Percentiles rank a stretch among this genome's conserved stretches.
These are phyloP conservation scores for Hypoxylon lenormandii DNA, from an alignment of 495 filamentous ascomycete species.

Conservation along the genomic window DNA sequence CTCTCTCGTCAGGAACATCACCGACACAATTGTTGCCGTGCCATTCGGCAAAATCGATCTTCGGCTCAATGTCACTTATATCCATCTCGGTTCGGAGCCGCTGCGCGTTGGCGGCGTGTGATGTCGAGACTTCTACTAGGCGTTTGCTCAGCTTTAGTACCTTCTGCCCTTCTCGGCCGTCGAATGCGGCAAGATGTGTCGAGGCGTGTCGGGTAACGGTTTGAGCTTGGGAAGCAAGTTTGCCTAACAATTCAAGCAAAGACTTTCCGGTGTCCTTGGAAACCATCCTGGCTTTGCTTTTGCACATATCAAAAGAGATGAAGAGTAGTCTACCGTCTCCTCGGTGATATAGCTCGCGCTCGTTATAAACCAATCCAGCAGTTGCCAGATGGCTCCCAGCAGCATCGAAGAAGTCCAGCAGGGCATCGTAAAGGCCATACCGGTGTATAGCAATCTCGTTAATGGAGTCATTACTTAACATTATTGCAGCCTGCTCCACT, in stretches of 20 bases:
- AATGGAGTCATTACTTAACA: slow-evolving; percentile 50
- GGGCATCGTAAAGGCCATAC: slow-evolving; percentile 27
- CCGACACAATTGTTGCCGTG: slow-evolving; percentile 54
- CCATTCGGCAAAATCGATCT: slow-evolving; percentile 44
- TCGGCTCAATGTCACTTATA: slow-evolving; percentile 9
- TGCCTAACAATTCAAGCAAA: slow-evolving; percentile 20
- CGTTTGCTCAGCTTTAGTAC: slow-evolving; percentile 34
- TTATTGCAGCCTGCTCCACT: slow-evolving; percentile 42
- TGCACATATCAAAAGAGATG: not conserved
- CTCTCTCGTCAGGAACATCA: slow-evolving; percentile 54
- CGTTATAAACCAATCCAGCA: slow-evolving; percentile 15
- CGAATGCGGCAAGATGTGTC: slow-evolving; percentile 21
- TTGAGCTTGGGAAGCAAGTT: slow-evolving; percentile 27
- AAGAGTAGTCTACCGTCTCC: slow-evolving; percentile 26
- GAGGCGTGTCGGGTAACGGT: slow-evolving; percentile 32
- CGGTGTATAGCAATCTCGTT: slow-evolving; percentile 42
- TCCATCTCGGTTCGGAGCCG: slow-evolving; percentile 18
- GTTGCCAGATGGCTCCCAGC: slow-evolving; percentile 40
- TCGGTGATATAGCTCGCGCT: slow-evolving; percentile 39
- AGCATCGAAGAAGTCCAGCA: slow-evolving; percentile 50
- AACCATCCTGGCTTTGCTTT: slow-evolving; percentile 15
- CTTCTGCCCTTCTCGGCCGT: slow-evolving; percentile 11
- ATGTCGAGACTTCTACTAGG: slow-evolving; percentile 9
- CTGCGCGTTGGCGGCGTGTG: slow-evolving; percentile 8
- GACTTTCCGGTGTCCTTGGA: slow-evolving; percentile 33